These are phyloP conservation scores for Gymnopus androsaceus DNA, from an alignment of 1,284 basidiomycete genomes.

Conservation along the genomic window DNA sequence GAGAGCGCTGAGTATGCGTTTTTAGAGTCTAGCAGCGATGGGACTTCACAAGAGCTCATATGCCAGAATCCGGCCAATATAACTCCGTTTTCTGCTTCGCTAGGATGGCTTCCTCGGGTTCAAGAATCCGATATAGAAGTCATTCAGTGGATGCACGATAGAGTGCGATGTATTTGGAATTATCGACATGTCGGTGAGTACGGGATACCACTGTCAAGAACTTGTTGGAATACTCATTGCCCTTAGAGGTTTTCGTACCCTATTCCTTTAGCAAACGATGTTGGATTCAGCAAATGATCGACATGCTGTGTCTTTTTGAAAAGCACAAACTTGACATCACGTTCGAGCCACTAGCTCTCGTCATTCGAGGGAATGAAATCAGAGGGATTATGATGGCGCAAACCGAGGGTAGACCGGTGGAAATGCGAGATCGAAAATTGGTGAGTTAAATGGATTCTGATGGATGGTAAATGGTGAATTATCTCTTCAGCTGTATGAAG, in stretches of 20 bases:
- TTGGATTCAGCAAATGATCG: constrained; percentile 36
- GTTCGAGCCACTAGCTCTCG: constrained; percentile 46
- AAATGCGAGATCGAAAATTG: constrained; percentile 38
- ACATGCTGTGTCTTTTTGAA: constrained; percentile 34
- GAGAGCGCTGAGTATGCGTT: background rate
- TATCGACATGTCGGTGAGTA: constrained; percentile 34
- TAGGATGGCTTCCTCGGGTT: constrained; percentile 25
- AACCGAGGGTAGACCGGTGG: constrained; percentile 38
- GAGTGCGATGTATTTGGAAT: constrained; percentile 30
- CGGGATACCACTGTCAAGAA: background rate
- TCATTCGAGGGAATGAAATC: constrained; percentile 38
- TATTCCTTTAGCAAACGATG: constrained; percentile 31
- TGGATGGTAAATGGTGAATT: too few relatives aligned
- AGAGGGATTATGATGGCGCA: constrained; percentile 49
- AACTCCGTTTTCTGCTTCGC: background rate
- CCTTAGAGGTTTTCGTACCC: constrained; percentile 20
- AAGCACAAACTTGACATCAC: constrained; percentile 37
- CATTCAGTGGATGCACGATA: constrained; percentile 26
- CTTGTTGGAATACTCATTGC: constrained; percentile 3
- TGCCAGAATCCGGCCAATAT: background rate
- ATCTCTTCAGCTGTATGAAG: constrained; percentile 7
- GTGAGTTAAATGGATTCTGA: too few relatives aligned
- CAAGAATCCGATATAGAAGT: constrained; percentile 39
- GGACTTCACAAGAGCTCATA: background rate
- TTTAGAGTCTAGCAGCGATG: background rate